Base-by-base conservation (phyloP, 306 rosid species). In the Fagus crenata region DNA sequence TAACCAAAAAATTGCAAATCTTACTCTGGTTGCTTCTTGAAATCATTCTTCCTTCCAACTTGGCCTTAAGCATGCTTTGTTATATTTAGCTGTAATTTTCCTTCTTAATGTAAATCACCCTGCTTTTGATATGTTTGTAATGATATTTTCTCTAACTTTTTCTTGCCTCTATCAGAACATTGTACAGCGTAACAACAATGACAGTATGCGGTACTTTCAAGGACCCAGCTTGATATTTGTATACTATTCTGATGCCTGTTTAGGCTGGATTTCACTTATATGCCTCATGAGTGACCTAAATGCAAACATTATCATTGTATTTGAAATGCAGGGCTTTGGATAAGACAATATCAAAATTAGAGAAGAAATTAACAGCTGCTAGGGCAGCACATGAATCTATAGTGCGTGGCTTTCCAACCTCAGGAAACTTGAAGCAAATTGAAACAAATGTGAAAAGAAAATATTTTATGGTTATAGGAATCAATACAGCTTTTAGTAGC, bases 401-500 rank as follows among this genome's bases (percentile, higher is more conserved):
- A 74, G 70, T 82, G 78, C 79, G 69, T 81, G 83, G 75, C 80
- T 67, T 77, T 86, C 70, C 77, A 56, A 42, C 58, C 42, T 78
- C 85, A 73, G 92, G 86, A 82, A 85, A 77, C 46, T 61, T 49
- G n/a, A 77, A 89, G 59, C 73, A 63, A 42, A 51, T 77, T 31
- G 82, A 81, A 73, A 77, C 89, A 80, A 72, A 85, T 82, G 71
- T 80, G 2, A 84, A 81, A 80, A 92, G 87, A 87, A 94, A 87
- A 80, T 92, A 86, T 81, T 86, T 87, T 49, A 84, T 92, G 89
- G 92, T 94, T 79, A 84, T 94, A 75, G 98, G 98, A 70, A 90
- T 92, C 81, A 92, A 89, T 86, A 94, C 97, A 69, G 96, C 98
- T 68, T 90, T 94, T 77, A 90, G 85, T 80, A 94, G 97, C 86